Evolutionary conservation across 1,284 basidiomycete species (phyloP).

Genomic region (Trichosporon inkin): DNA sequence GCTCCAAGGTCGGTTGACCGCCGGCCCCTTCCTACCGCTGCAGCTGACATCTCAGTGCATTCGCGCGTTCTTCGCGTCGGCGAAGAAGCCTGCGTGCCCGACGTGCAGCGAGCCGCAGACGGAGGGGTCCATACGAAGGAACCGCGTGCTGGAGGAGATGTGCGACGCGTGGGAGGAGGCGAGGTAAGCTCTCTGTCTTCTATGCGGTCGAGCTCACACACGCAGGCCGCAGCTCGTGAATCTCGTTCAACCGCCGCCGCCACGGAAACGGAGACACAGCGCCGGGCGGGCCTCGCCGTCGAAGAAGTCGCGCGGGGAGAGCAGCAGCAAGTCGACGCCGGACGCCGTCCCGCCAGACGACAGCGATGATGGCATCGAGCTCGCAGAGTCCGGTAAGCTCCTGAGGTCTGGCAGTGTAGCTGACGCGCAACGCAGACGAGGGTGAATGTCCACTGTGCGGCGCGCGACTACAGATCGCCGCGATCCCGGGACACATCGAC

Average conservation of each 20-base stretch:
- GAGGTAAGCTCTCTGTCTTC: slow-evolving; percentile 25
- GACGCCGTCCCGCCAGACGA: slow-evolving; percentile 2
- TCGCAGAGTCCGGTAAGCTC: slow-evolving; percentile 38
- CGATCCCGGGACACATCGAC: slow-evolving; percentile 45
- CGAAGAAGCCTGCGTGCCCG: slow-evolving; percentile 33
- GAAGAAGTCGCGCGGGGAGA: slow-evolving; percentile 11
- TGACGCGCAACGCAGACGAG: slow-evolving; percentile 33
- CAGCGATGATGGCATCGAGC: slow-evolving; percentile 26
- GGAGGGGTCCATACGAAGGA: slow-evolving; percentile 42
- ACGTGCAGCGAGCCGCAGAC: slow-evolving; percentile 35
- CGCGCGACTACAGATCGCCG: slow-evolving; percentile 33
- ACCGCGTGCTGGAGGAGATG: slow-evolving; percentile 46
- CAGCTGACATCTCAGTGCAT: slow-evolving; percentile 34
- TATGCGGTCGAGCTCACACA: slow-evolving; percentile 12
- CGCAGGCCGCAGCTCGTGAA: slow-evolving; percentile 18
- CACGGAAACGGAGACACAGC: slow-evolving; percentile 1
- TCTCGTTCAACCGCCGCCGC: slow-evolving; percentile 11
- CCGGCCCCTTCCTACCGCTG: not conserved
- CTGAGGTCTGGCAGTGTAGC: not conserved
- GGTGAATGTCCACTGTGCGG: slow-evolving; percentile 44
- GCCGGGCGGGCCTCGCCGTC: slow-evolving; percentile 9
- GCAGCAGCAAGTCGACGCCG: slow-evolving; percentile 11
- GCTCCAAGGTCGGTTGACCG: slow-evolving; percentile 40
- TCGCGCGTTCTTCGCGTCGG: slow-evolving; percentile 33
- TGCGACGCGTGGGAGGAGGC: slow-evolving; percentile 44